A percentile compares a stretch with the other conserved stretches of the same genome.
Conservation (phyloP, 768 basidiomycete genomes). For the Agrocybe praecox region DNA sequence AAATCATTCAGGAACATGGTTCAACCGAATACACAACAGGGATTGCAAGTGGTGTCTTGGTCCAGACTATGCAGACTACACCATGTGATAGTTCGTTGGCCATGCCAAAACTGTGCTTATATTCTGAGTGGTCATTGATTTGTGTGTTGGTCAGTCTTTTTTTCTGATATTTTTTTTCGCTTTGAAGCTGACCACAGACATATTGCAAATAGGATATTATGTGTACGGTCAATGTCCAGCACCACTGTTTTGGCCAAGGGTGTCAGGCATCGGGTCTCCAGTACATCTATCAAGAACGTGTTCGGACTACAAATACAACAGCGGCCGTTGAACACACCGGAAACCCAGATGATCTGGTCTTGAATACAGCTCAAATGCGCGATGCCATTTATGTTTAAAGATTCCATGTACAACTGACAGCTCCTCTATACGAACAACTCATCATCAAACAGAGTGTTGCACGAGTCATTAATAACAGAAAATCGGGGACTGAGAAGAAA, state of each 20-base stretch:
- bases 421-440: neutral
- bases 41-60: slow-evolving; percentile 1
- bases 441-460: neutral
- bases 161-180: too few relatives aligned
- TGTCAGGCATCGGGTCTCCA: neutral
- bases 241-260: neutral
- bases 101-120: too few relatives aligned
- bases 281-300: neutral
- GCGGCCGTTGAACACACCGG: neutral
- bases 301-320: neutral
- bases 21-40: neutral
- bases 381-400: neutral
- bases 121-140: too few relatives aligned
- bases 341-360: neutral
- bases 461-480: neutral
- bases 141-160: neutral
- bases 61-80: neutral
- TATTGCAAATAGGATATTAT: neutral
- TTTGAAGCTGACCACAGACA: too few relatives aligned
- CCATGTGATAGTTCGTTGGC: neutral
- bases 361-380: slow-evolving; percentile 3
- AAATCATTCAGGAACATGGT: slow-evolving; percentile 4
- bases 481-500: too few relatives aligned
- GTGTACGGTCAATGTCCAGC: neutral
- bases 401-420: neutral